Evolutionary conservation across 2,329 filamentous ascomycete genomes (phyloP).

Genomic region (Didymella keratinophila): DNA sequence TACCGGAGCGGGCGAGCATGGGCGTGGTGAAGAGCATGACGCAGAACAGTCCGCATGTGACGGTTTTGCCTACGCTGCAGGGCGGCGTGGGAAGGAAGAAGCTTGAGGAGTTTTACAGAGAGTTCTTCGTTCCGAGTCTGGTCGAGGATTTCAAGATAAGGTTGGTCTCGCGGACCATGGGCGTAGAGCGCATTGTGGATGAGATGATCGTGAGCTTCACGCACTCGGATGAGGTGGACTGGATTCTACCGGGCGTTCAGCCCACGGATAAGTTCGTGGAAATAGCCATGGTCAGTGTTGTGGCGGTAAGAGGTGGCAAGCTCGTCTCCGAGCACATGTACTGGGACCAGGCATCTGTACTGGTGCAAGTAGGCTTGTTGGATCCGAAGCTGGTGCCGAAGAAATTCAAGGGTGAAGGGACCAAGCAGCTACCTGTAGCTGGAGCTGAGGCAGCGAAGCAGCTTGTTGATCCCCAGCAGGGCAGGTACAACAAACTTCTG

Average conservation of each 20-base stretch:
- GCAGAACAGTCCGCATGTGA: conserved; percentile 46
- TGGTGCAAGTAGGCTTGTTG: conserved; percentile 64
- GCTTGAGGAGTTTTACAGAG: conserved; percentile 61
- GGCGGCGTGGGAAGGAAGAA: conserved; percentile 55
- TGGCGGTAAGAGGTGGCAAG: conserved; percentile 61
- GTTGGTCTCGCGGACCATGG: conserved; percentile 64
- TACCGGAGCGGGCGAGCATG: conserved; percentile 43
- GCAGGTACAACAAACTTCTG: conserved; percentile 53
- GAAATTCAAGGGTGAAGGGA: conserved; percentile 47
- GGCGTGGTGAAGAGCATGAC: conserved; percentile 43
- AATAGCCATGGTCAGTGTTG: conserved; percentile 64
- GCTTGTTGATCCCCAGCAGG: conserved; percentile 51
- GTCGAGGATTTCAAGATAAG: conserved; percentile 63
- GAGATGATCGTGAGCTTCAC: conserved; percentile 65
- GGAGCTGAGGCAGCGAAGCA: conserved; percentile 54
- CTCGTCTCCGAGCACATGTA: conserved; percentile 65
- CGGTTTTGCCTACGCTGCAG: conserved; percentile 54
- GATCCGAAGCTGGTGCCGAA: conserved; percentile 63
- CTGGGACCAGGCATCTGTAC: conserved; percentile 67
- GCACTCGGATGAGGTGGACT: conserved; percentile 64
- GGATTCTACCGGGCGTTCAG: conserved; percentile 65
- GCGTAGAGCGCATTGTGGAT: conserved; percentile 65
- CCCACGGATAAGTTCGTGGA: conserved; percentile 65
- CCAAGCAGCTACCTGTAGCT: conserved; percentile 52
- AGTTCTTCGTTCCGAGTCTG: conserved; percentile 63